These are phyloP conservation scores for Candida andamanensis DNA, from an alignment of 805 yeast species.

Conservation along the genomic window DNA sequence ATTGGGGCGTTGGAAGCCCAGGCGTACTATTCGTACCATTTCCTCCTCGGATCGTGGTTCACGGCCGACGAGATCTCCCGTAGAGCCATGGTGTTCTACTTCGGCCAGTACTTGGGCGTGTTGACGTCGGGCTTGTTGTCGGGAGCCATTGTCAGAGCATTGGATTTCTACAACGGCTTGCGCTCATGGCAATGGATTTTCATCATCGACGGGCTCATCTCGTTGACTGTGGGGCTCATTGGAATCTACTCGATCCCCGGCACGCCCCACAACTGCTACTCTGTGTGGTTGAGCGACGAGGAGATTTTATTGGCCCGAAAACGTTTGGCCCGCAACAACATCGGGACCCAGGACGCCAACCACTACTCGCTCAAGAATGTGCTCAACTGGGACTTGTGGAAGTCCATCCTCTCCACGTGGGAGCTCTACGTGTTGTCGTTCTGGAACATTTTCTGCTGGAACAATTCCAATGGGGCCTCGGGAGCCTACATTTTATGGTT, in stretches of 20 bases:
- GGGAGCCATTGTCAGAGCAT: constrained; percentile 43
- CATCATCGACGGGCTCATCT: constrained; percentile 58
- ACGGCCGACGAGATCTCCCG: constrained; percentile 49
- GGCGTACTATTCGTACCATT: constrained; percentile 33
- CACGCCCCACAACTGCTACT: constrained; percentile 47
- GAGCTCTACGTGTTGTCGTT: constrained; percentile 53
- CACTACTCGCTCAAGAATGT: constrained; percentile 23
- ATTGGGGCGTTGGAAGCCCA: constrained; percentile 69
- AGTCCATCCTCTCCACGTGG: constrained; percentile 49
- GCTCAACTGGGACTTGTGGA: constrained; percentile 47
- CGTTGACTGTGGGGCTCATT: constrained; percentile 51
- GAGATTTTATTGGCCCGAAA: constrained; percentile 30
- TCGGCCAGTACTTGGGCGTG: constrained; percentile 59
- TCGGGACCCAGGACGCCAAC: constrained; percentile 18
- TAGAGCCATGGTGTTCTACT: constrained; percentile 57
- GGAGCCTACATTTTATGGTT: constrained; percentile 55
- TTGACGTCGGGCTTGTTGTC: constrained; percentile 61
- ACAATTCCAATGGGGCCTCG: constrained; percentile 47
- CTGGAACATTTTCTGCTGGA: constrained; percentile 58
- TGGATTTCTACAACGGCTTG: constrained; percentile 49
- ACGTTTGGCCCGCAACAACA: constrained; percentile 20
- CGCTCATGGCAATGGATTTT: constrained; percentile 74
- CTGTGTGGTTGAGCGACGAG: constrained; percentile 29
- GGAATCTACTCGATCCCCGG: constrained; percentile 61
- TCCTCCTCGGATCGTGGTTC: constrained; percentile 45